Evolutionary conservation across 208 protist species (phyloP), one percentile per base, ranked within the genome.

Genomic region (Angomonas deanei): DNA sequence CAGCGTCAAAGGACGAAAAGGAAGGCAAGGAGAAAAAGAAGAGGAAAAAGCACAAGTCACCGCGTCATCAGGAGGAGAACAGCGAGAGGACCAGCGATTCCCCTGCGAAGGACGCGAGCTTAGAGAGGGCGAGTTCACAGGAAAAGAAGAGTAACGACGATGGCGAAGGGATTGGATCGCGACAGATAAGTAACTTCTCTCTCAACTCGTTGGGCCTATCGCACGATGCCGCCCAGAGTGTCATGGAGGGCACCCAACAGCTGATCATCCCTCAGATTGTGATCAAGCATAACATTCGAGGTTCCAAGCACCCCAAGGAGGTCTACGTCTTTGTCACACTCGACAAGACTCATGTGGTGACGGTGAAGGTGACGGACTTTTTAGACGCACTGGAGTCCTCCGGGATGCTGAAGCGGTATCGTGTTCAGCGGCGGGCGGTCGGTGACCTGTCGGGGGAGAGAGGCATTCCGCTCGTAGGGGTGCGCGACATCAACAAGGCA

Each of bases 291-390:
- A 58, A 58, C 28, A 58, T 58, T 30, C 26, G 53, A 11, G 53
- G 53, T 4, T 1, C 8, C 17, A 36, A 30, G 53, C 19, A n/a
- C 2, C 53, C 53, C 17, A 39, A 30, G 17, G 53, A 58, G 32
- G 53, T 80, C 24, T 87, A 86, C 66, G 66, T 82, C 19, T 88
- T 84, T 57, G 23, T 86, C 19, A 91, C 80, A 21, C 55, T 71
- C 4, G 81, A 88, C 39, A 58, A 73, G 34, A 39, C 47, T 1
- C 69, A 74, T 61, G 60, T 86, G 30, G 80, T 85, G 13, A 52
- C 66, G 19, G 76, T 88, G 50, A 74, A 79, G 17, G 74, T 65
- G 11, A 4, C 32, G 8, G 65, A 57, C 50, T 83, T 78, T 38
- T 56, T 69, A 23, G n/a, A 58, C 33, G 59, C 58, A 24, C 49